A percentile compares a stretch with the other conserved stretches of the same genome.
Conservation (phyloP, 257 asterid genomes). For the Anisodus tanguticus region DNA sequence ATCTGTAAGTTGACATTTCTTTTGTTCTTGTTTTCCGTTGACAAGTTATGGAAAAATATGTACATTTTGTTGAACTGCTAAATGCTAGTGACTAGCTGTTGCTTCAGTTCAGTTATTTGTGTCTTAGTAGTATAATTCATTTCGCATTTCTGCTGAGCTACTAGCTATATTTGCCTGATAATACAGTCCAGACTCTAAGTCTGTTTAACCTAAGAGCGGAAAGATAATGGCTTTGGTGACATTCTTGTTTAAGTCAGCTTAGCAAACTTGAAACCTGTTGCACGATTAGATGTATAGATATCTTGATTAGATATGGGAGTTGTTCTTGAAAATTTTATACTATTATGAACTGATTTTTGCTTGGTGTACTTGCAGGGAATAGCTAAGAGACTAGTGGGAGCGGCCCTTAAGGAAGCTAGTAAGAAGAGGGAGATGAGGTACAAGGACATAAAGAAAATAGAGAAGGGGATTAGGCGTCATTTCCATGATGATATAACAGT, state of each 20-base stretch:
- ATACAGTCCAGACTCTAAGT: neutral
- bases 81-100: neutral
- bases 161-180: neutral
- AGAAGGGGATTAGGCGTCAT: slow-evolving; percentile 28
- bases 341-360: slow-evolving; percentile 18
- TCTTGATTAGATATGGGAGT: neutral
- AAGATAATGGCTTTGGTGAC: neutral
- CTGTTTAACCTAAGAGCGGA: slow-evolving; percentile 8
- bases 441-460: slow-evolving; percentile 27
- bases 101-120: neutral
- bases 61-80: neutral
- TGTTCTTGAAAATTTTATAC: neutral
- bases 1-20: slow-evolving; percentile 37
- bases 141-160: neutral
- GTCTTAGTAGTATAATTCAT: neutral
- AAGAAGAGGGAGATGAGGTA: slow-evolving; percentile 30
- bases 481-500: slow-evolving; percentile 28
- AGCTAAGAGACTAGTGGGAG: slow-evolving; percentile 22
- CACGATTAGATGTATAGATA: neutral
- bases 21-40: neutral
- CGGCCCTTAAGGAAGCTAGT: slow-evolving; percentile 21
- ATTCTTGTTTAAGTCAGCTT: neutral
- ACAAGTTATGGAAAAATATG: slow-evolving; percentile 8
- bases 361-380: slow-evolving; percentile 28
- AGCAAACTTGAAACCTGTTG: neutral